Conservation (phyloP, 192 early-diverging fungal species). For the Gorgonomyces haynaldii region DNA sequence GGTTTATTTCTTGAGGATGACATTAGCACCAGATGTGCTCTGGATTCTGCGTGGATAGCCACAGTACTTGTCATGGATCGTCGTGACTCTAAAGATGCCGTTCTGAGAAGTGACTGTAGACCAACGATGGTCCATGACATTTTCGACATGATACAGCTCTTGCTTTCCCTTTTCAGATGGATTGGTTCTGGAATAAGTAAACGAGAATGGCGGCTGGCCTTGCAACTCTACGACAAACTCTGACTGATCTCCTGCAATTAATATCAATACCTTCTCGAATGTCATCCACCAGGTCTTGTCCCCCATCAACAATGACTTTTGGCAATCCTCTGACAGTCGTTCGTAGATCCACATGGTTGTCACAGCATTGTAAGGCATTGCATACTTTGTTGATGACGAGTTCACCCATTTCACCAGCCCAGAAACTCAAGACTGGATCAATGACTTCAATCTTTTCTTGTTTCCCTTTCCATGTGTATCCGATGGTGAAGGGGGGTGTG, state of each 20-base stretch:
- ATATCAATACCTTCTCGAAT: slow-evolving; percentile 42
- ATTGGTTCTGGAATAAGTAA: slow-evolving; percentile 53
- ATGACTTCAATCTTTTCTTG: slow-evolving; percentile 15
- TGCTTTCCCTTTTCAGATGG: no score
- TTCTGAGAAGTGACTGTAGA: slow-evolving; percentile 35
- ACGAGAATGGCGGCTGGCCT: slow-evolving; percentile 56
- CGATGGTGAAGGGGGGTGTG: slow-evolving; percentile 49
- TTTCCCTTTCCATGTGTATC: slow-evolving; percentile 37
- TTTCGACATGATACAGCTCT: no score
- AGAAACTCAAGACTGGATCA: slow-evolving; percentile 51
- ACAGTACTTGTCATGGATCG: slow-evolving; percentile 50
- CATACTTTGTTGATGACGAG: slow-evolving; percentile 45
- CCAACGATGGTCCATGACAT: neutral
- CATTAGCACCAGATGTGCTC: slow-evolving; percentile 17
- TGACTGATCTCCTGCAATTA: slow-evolving; percentile 31
- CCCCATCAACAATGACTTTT: slow-evolving; percentile 49
- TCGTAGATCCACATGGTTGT: slow-evolving; percentile 24
- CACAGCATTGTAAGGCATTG: slow-evolving; percentile 53
- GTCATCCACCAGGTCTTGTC: slow-evolving; percentile 52
- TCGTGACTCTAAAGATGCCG: slow-evolving; percentile 52
- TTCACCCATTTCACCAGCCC: slow-evolving; percentile 42
- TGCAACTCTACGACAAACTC: slow-evolving; percentile 46
- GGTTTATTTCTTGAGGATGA: slow-evolving; percentile 14
- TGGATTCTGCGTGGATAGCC: slow-evolving; percentile 33
- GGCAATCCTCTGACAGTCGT: slow-evolving; percentile 45